Conservation (phyloP, 805 yeast species). For the Zygosaccharomyces kombuchaensis region DNA sequence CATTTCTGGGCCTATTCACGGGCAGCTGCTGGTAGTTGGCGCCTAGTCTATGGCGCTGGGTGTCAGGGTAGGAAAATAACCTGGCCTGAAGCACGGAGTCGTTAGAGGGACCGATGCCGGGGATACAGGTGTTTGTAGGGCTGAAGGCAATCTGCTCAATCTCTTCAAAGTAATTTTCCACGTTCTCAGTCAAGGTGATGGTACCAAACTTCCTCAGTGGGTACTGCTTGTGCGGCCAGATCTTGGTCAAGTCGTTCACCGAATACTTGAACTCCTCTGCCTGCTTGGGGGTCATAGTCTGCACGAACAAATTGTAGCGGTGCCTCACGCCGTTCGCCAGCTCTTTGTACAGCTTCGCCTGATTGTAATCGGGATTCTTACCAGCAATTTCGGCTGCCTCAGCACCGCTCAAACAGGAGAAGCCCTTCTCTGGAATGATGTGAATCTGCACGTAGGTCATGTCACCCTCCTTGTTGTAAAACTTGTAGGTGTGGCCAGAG, state of each 20-base stretch:
- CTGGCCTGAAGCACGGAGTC: conserved; percentile 77
- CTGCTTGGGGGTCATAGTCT: conserved; percentile 69
- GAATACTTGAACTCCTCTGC: conserved; percentile 73
- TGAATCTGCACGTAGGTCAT: conserved; percentile 56
- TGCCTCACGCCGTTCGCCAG: conserved; percentile 49
- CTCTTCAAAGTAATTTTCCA: conserved; percentile 46
- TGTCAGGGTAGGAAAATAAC: conserved; percentile 70
- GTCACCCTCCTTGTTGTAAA: conserved; percentile 47
- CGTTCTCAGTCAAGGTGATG: conserved; percentile 51
- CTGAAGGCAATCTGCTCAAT: conserved; percentile 62
- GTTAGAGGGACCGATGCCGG: conserved; percentile 70
- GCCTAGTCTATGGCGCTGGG: conserved; percentile 75
- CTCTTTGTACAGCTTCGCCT: conserved; percentile 38
- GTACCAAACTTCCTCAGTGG: conserved; percentile 78
- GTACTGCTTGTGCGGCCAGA: conserved; percentile 81
- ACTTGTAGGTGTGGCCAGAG: conserved; percentile 62
- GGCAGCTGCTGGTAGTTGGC: conserved; percentile 64
- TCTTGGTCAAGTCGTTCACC: conserved; percentile 82
- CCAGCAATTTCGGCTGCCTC: conserved; percentile 47
- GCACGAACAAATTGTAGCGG: conserved; percentile 50
- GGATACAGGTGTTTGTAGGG: conserved; percentile 63
- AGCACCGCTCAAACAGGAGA: conserved; percentile 41
- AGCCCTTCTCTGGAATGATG: conserved; percentile 47
- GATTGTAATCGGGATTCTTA: conserved; percentile 48
- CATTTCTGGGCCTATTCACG: conserved; percentile 45